phyloP scores from a whole-genome alignment of 257 asterid species.

The Phtheirospermum japonicum region DNA sequence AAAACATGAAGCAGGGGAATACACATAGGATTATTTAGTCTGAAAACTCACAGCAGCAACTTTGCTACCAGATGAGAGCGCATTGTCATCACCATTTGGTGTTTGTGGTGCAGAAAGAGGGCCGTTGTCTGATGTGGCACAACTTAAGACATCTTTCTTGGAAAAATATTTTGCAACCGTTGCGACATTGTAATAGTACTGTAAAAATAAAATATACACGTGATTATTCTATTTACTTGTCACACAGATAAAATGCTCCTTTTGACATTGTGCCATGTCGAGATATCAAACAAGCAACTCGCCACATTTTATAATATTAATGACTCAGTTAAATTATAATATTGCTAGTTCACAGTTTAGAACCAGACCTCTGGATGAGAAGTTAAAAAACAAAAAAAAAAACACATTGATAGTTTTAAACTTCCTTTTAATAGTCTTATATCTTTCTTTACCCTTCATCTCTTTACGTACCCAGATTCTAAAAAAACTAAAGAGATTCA shows the following conservation, averaged over 20 bases:
- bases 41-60: slow-evolving; percentile 33
- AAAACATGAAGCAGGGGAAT: slow-evolving; percentile 1
- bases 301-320: too few species aligned
- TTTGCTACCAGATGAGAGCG: slow-evolving; percentile 29
- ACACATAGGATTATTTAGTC: slow-evolving; percentile 5
- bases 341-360: too few species aligned
- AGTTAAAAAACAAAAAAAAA: too few species aligned
- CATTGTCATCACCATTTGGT: slow-evolving; percentile 22
- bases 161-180: slow-evolving; percentile 44
- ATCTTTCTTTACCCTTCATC: too few species aligned
- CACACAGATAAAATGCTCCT: slow-evolving; percentile 7
- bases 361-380: too few species aligned
- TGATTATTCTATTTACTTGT: neutral
- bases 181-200: slow-evolving; percentile 47
- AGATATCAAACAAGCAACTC: slow-evolving; percentile 2
- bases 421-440: too few species aligned
- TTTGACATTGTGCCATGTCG: slow-evolving; percentile 3
- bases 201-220: slow-evolving; percentile 29
- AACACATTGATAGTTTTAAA: too few species aligned
- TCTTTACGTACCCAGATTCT: too few species aligned
- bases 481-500: too few species aligned
- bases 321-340: too few species aligned
- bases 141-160: slow-evolving; percentile 9
- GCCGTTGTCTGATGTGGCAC: slow-evolving; percentile 23
- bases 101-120: slow-evolving; percentile 31